Evolutionary conservation across 2,329 filamentous ascomycete genomes (phyloP), one percentile per base, ranked within the genome.

Genomic region (Fusarium penzigii): DNA sequence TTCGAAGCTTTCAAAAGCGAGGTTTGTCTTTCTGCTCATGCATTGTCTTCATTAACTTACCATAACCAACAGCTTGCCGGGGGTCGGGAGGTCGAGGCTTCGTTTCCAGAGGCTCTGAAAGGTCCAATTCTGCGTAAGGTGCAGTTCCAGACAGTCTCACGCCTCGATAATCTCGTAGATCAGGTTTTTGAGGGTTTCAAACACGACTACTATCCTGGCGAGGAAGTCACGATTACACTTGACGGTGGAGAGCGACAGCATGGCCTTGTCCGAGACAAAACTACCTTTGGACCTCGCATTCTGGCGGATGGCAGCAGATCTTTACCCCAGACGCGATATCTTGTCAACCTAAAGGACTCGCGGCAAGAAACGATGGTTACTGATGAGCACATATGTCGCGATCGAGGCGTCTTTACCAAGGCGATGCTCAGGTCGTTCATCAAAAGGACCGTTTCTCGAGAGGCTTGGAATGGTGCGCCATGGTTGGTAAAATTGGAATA

Each of bases 401-500:
- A 97, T 68, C 86, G 92, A 47, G 96, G 93, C 64, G 83, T 90
- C 43, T 99, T 97, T 68, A 97, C 93, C 29, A 97, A 99, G 73
- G 87, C 92, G 44, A 92, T 97, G 70, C 78, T 99, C 39, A 86
- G 93, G 34, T 91, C 92, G 6, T 99, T 97, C 61, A 90, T 99
- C 58, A 96, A 96, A 69, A 92, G 95, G 71, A 94, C 92, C 1
- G 88, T 97, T n/a, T 88, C 87, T 2, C 80, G 93, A 55, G 94
- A 97, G 66, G 84, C 91, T 5, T 97, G 92, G 91, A 93, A 86
- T 55, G 93, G 93, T n/a, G 94, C 94, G 1, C 93, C 94, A 0
- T 99, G 94, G 94, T 77, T 96, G 49, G 93, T 97, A 16, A 97
- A 95, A 73, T 82, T 88, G 36, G 86, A 91, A 48, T 86, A 96